Base-by-base conservation (phyloP, 2,329 filamentous ascomycete genomes). In the Colletotrichum brevisporum region DNA sequence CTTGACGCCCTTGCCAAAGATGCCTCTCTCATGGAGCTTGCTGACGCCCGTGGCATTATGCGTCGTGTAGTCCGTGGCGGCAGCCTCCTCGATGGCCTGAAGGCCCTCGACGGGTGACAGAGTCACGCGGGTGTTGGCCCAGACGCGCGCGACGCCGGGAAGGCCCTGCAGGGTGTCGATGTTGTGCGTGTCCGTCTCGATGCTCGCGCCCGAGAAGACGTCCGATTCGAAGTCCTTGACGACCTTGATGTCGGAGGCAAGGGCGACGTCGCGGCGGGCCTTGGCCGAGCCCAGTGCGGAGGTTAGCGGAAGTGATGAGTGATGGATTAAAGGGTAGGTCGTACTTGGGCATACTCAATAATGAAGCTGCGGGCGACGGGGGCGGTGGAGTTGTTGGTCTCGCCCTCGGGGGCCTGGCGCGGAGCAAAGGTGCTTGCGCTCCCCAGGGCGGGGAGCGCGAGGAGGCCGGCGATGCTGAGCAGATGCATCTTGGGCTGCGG, bases 41-140 rank as follows among this genome's bases (percentile, higher is more conserved):
- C 81, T 78, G 4, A 83, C 81, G 0, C 80, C 80, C 1, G 81
- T 83, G 73, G 77, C 78, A 21, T 76, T 76, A 50, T 82, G 80
- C 18, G 76, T 70, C 2, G 77, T 78, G 62, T 80, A 80, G 57
- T 79, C 78, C 18, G 26, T 10, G 36, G 79, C 79, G 8, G 66
- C 54, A 6, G 54, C 66, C 6, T 51, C 61, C 24, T 66, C 61
- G n/a, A 65, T 60, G 1, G 47, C 18, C 18, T 58, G 15, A 0
- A 63, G 60, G 1, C 51, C 54, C 9, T 63, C 56, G 8, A 65
- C 55, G 3, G 68, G 68, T 2, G 55, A 60, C 21, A 69, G 5
- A 1, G 54, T 59, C 1, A 69, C 61, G 13, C 66, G 66, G 0
- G 39, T 69, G 12, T 69, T 69, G 9, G 75, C 74, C 80, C 80